phyloP scores from a whole-genome alignment of 2,329 filamentous ascomycete genomes.

The Chrysoporthe austroafricana region DNA sequence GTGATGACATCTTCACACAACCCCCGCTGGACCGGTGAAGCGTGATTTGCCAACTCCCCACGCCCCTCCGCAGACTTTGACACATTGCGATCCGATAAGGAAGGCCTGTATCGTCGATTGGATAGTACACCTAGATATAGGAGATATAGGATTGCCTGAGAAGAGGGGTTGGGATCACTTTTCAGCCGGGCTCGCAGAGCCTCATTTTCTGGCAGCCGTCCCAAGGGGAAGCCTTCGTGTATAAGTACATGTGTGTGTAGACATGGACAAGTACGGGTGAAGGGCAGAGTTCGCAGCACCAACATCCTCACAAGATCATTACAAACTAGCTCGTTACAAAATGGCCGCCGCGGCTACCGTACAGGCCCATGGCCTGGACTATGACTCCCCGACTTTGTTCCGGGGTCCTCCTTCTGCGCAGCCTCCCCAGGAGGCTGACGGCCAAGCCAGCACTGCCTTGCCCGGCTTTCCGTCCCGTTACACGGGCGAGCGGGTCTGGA shows the following conservation, averaged over 20 bases:
- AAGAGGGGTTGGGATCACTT: background rate
- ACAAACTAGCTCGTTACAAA: background rate
- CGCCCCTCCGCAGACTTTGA: background rate
- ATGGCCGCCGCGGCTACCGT: background rate
- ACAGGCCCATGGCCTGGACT: background rate
- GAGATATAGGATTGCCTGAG: background rate
- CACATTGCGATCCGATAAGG: background rate
- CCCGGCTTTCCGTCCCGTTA: background rate
- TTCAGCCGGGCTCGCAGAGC: background rate
- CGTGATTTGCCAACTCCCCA: background rate
- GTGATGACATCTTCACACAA: background rate
- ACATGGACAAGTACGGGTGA: background rate
- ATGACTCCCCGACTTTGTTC: background rate
- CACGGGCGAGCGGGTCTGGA: background rate
- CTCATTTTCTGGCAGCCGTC: background rate
- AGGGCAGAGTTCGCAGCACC: background rate
- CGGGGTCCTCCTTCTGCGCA: background rate
- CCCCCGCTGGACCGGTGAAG: background rate
- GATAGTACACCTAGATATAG: background rate
- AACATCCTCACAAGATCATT: background rate
- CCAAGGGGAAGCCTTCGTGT: background rate
- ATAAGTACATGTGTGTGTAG: background rate
- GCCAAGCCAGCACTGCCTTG: background rate
- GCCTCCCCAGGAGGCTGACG: background rate
- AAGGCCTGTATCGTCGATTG: background rate